Conservation (phyloP, 1,139 yeast species). For the Sugiyamaella neomexicana region DNA sequence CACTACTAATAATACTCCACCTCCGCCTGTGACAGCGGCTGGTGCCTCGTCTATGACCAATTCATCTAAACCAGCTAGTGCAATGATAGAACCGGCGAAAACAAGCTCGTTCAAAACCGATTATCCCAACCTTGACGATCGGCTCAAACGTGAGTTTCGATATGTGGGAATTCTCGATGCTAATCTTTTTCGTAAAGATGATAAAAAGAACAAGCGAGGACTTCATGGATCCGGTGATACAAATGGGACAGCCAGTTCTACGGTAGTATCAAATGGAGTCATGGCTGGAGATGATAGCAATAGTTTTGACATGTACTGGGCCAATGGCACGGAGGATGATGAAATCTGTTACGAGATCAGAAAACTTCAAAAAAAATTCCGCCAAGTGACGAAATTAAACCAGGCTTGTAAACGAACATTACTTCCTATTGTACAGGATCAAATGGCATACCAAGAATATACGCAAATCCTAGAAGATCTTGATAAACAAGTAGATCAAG, state of each 20-base stretch:
- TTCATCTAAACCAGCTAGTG: constrained; percentile 20
- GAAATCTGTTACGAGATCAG: constrained; percentile 88
- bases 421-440: constrained; percentile 79
- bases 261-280: constrained; percentile 31
- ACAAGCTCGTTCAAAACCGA: constrained; percentile 55
- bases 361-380: constrained; percentile 65
- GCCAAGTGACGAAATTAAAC: constrained; percentile 61
- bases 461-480: constrained; percentile 85
- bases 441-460: constrained; percentile 94
- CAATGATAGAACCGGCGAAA: constrained; percentile 35
- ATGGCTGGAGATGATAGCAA: constrained; percentile 26
- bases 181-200: constrained; percentile 38
- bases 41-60: background rate
- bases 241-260: constrained; percentile 11
- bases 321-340: constrained; percentile 83
- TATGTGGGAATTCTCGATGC: constrained; percentile 83
- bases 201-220: constrained; percentile 40
- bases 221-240: constrained; percentile 8
- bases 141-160: constrained; percentile 81
- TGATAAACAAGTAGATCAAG: constrained; percentile 95
- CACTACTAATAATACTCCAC: background rate
- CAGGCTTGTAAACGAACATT: constrained; percentile 64
- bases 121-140: constrained; percentile 79
- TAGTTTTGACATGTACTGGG: constrained; percentile 71
- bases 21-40: background rate